Evolutionary conservation across 306 rosid genomes (phyloP).

Genomic region (Benincasa hispida): DNA sequence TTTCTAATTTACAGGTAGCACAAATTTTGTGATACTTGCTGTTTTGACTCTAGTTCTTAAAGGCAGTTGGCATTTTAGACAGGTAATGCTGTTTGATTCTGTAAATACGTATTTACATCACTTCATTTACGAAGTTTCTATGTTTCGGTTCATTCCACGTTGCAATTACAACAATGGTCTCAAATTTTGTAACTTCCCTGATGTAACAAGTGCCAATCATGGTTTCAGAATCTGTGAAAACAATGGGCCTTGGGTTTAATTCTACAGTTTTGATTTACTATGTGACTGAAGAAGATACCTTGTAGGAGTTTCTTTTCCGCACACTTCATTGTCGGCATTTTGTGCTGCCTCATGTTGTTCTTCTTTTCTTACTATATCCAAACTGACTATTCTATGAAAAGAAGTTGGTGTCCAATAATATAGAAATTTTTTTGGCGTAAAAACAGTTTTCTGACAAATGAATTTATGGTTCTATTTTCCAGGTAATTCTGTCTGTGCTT

Average conservation of each 20-base stretch:
- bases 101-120: neutral
- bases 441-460: neutral
- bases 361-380: neutral
- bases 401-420: neutral
- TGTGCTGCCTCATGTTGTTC: neutral
- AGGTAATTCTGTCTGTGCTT: conserved; percentile 61
- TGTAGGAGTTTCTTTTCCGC: neutral
- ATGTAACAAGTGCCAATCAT: neutral
- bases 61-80: conserved; percentile 74
- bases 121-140: neutral
- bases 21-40: conserved; percentile 72
- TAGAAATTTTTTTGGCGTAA: neutral
- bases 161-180: neutral
- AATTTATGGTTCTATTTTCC: conserved; percentile 15
- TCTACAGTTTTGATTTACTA: neutral
- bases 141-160: neutral
- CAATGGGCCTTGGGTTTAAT: neutral
- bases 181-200: neutral
- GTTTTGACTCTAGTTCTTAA: conserved; percentile 61
- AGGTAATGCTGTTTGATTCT: conserved; percentile 29
- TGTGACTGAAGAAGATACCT: neutral
- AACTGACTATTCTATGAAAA: neutral
- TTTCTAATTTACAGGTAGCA: conserved; percentile 47
- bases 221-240: neutral
- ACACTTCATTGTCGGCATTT: neutral